Evolutionary conservation across 129 eudicot genomes (phyloP).

Genomic region (Sambucus nigra): DNA sequence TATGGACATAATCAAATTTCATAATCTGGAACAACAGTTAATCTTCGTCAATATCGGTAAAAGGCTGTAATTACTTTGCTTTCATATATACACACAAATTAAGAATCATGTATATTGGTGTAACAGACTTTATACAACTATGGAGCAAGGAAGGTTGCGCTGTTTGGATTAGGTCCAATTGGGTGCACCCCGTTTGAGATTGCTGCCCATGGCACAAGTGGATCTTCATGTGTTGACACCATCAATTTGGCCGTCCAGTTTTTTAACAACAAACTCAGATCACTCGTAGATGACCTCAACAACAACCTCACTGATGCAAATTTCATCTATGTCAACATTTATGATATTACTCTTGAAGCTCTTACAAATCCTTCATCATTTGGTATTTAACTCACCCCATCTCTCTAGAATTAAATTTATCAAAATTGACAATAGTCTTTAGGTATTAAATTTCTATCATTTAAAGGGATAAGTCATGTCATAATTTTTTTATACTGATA

Average conservation of each 20-base stretch:
- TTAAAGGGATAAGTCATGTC: background rate
- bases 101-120: background rate
- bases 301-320: slow-evolving; percentile 17
- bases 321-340: slow-evolving; percentile 33
- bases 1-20: no score
- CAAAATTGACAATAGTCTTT: background rate
- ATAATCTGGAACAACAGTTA: no score
- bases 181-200: slow-evolving; percentile 35
- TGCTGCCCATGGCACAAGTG: slow-evolving; percentile 4
- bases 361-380: slow-evolving; percentile 17
- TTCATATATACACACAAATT: background rate
- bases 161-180: slow-evolving; percentile 27
- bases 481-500: no score
- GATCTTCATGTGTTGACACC: slow-evolving; percentile 20
- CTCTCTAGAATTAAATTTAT: background rate
- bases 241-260: slow-evolving; percentile 28
- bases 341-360: slow-evolving; percentile 25
- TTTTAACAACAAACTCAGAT: slow-evolving; percentile 24
- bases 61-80: background rate
- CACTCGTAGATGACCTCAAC: slow-evolving; percentile 36
- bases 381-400: slow-evolving; percentile 12
- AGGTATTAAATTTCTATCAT: background rate
- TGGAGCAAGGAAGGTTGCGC: slow-evolving; percentile 55
- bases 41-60: no score
- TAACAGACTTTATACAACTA: slow-evolving; percentile 31